These are phyloP conservation scores for Chlorophyllum brunneum DNA, from an alignment of 768 basidiomycete species.

Conservation along the genomic window DNA sequence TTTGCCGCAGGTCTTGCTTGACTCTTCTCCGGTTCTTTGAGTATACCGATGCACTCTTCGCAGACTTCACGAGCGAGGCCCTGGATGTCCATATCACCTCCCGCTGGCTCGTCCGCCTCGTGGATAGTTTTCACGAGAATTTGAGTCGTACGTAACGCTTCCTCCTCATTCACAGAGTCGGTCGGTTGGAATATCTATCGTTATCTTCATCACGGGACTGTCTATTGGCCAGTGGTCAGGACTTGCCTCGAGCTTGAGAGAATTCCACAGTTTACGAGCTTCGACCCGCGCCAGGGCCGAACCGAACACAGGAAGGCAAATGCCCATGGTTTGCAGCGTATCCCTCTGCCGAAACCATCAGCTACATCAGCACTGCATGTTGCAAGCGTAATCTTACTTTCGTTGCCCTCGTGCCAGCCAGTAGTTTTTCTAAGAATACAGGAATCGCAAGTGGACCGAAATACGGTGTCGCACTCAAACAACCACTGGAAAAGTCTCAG, in stretches of 20 bases:
- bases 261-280: conserved; percentile 84
- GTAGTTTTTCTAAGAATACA: conserved; percentile 88
- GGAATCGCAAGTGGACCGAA: conserved; percentile 86
- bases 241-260: conserved; percentile 92
- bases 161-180: conserved; percentile 68
- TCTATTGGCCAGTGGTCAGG: not conserved
- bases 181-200: conserved; percentile 89
- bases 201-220: not conserved
- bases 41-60: conserved; percentile 72
- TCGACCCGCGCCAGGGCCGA: conserved; percentile 50
- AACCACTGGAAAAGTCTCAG: conserved; percentile 39
- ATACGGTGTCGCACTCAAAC: conserved; percentile 72
- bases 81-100: conserved; percentile 37
- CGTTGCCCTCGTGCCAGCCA: conserved; percentile 71
- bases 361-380: not conserved
- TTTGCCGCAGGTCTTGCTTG: conserved; percentile 87
- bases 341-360: conserved; percentile 58
- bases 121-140: conserved; percentile 75
- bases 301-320: conserved; percentile 86
- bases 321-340: conserved; percentile 71
- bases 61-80: conserved; percentile 73
- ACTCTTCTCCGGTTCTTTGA: conserved; percentile 91
- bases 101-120: conserved; percentile 35
- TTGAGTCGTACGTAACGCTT: conserved; percentile 69
- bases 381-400: conserved; percentile 52